These are phyloP conservation scores for Botrytis byssoidea DNA, from an alignment of 2,329 filamentous ascomycete genomes.

Conservation along the genomic window DNA sequence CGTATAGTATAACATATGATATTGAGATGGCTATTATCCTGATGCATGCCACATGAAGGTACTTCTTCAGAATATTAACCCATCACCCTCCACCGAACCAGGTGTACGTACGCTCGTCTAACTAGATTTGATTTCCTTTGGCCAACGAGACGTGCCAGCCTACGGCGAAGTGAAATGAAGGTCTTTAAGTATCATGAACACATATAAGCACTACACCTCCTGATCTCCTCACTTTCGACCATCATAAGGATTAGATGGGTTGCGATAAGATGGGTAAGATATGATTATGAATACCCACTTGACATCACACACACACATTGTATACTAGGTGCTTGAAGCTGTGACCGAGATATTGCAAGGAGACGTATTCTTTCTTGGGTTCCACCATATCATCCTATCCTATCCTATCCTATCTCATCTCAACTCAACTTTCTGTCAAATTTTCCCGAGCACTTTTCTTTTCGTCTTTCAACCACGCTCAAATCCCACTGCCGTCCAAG, in stretches of 20 bases:
- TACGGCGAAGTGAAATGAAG: not conserved
- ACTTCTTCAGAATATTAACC: not conserved
- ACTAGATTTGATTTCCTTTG: not conserved
- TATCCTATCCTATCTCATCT: not conserved
- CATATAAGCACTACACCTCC: not conserved
- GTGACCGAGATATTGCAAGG: not conserved
- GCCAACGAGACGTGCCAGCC: not conserved
- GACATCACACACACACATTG: not conserved
- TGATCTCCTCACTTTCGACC: not conserved
- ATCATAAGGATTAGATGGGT: not conserved
- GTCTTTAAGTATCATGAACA: not conserved
- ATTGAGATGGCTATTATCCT: not conserved
- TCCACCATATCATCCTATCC: not conserved
- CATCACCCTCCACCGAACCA: not conserved
- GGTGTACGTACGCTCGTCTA: not conserved
- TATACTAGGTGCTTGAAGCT: not conserved
- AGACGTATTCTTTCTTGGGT: not conserved
- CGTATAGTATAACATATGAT: not conserved
- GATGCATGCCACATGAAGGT: not conserved
- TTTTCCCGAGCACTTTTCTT: not conserved
- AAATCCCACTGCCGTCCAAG: not conserved
- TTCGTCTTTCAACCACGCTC: not conserved
- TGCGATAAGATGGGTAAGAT: not conserved
- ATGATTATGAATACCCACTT: not conserved
- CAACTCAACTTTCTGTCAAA: not conserved